These are phyloP conservation scores for Penicillium sp. DNA, from an alignment of 2,329 filamentous ascomycete species.

Conservation along the genomic window DNA sequence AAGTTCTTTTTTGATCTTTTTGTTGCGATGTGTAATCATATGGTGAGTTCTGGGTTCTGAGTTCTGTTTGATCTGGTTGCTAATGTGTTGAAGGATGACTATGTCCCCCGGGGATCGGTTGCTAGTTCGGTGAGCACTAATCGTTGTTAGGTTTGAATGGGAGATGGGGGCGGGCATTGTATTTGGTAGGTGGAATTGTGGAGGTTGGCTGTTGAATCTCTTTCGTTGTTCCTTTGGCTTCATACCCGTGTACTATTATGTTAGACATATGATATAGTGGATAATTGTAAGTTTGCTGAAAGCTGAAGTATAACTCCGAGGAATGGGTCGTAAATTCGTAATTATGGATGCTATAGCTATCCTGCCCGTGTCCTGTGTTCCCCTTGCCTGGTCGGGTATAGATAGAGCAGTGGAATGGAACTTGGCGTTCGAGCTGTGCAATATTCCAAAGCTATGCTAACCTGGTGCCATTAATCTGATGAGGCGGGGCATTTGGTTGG, in stretches of 20 bases:
- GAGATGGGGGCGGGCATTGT: neutral
- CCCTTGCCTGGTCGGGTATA: neutral
- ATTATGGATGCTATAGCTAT: neutral
- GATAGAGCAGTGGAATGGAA: neutral
- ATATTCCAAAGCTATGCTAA: neutral
- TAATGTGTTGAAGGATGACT: slow-evolving; percentile 26
- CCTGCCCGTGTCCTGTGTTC: neutral
- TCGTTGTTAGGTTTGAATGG: neutral
- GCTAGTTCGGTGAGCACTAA: slow-evolving; percentile 15
- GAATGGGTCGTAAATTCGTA: slow-evolving; percentile 9
- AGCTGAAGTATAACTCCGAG: no score
- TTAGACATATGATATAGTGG: neutral
- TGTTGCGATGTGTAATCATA: slow-evolving; percentile 88
- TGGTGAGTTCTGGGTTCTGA: slow-evolving; percentile 56
- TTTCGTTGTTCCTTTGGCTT: slow-evolving; percentile 4
- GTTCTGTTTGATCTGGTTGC: neutral
- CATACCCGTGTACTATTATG: slow-evolving; percentile 24
- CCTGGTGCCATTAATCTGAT: neutral
- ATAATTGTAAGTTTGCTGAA: neutral
- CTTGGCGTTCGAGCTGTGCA: neutral
- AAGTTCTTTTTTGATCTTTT: slow-evolving; percentile 92
- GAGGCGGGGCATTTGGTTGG: neutral
- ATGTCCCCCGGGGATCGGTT: slow-evolving; percentile 17
- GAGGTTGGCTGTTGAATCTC: neutral
- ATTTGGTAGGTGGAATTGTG: neutral